Percentiles rank a stretch among this genome's conserved stretches.
Evolutionary conservation across 148 eudicot genomes (phyloP).

Genomic region (Chenopodium formosanum): DNA sequence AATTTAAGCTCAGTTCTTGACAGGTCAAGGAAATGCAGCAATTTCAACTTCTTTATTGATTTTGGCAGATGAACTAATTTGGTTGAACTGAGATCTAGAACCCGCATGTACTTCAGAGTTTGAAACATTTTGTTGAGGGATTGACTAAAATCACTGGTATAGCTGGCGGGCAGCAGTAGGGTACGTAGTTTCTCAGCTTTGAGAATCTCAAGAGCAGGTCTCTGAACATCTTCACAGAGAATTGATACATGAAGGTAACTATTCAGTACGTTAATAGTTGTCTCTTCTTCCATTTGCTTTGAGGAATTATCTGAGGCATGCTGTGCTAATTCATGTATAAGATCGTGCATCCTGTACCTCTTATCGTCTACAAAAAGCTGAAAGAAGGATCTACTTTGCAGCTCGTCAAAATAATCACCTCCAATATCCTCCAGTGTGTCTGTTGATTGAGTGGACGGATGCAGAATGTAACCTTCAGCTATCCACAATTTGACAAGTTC

Average conservation of each 20-base stretch:
- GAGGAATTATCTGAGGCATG: slow-evolving; percentile 15
- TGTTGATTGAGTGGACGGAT: neutral
- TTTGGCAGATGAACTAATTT: slow-evolving; percentile 25
- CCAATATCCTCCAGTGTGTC: slow-evolving; percentile 26
- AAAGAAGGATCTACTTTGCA: slow-evolving; percentile 34
- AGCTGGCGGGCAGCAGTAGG: slow-evolving; percentile 12
- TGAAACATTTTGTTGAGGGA: slow-evolving; percentile 27
- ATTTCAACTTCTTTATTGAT: slow-evolving; percentile 30
- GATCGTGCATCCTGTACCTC: slow-evolving; percentile 37
- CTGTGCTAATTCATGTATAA: slow-evolving; percentile 33
- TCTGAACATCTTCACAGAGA: slow-evolving; percentile 25
- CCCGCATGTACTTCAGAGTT: slow-evolving; percentile 27
- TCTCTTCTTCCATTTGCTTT: slow-evolving; percentile 21
- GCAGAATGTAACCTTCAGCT: slow-evolving; percentile 21
- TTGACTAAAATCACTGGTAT: slow-evolving; percentile 18
- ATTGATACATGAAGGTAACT: slow-evolving; percentile 22
- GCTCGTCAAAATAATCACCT: slow-evolving; percentile 22
- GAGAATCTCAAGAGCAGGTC: slow-evolving; percentile 16
- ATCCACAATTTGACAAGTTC: slow-evolving; percentile 35
- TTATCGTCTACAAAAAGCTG: slow-evolving; percentile 21
- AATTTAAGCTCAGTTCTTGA: slow-evolving; percentile 29
- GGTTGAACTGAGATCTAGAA: slow-evolving; percentile 35
- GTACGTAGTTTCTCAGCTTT: slow-evolving; percentile 24
- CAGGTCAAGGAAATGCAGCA: slow-evolving; percentile 32
- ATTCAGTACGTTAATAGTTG: neutral